Percentiles rank a stretch among this genome's conserved stretches.
phyloP scores from a whole-genome alignment of 2,329 filamentous ascomycete genomes.

The Penicillium sumatraense region DNA sequence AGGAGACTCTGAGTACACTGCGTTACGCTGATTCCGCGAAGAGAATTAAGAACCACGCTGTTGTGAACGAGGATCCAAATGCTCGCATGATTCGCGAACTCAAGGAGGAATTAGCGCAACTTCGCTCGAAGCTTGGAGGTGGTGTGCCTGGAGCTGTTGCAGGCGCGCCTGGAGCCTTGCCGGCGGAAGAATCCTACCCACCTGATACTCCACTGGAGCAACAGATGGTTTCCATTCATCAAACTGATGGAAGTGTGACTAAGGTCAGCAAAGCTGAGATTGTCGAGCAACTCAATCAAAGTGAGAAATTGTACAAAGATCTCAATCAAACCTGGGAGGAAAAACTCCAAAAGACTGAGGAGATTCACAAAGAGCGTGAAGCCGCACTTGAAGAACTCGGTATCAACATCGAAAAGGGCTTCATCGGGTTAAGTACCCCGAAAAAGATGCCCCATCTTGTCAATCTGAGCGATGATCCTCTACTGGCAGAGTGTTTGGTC shows the following conservation, averaged over 20 bases:
- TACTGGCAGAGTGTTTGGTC: slow-evolving; percentile 92
- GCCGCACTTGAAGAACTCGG: slow-evolving; percentile 93
- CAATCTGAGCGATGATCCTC: slow-evolving; percentile 91
- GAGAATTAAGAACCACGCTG: slow-evolving; percentile 99
- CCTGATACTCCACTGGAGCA: slow-evolving; percentile 91
- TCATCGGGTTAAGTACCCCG: slow-evolving; percentile 90
- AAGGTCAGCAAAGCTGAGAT: slow-evolving; percentile 99
- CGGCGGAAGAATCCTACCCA: slow-evolving; percentile 82
- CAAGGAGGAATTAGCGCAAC: slow-evolving; percentile 87
- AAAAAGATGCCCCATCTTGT: slow-evolving; percentile 99
- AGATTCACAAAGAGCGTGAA: slow-evolving; percentile 97
- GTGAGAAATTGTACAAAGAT: slow-evolving; percentile 93
- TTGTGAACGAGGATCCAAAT: slow-evolving; percentile 98
- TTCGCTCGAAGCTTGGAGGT: slow-evolving; percentile 82
- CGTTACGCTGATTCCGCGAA: slow-evolving; percentile 98
- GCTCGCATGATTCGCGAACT: slow-evolving; percentile 98
- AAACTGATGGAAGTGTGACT: slow-evolving; percentile 82
- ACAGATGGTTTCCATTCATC: slow-evolving; percentile 93
- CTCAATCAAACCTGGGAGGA: slow-evolving; percentile 99
- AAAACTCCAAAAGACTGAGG: slow-evolving; percentile 90
- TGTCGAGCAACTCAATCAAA: slow-evolving; percentile 92
- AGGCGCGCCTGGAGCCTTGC: slow-evolving; percentile 53
- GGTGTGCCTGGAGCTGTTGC: slow-evolving; percentile 51
- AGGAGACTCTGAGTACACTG: slow-evolving; percentile 93
- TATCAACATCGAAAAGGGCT: slow-evolving; percentile 98